These are phyloP conservation scores for Arabidopsis suecica DNA, from an alignment of 345 rosid species.

Conservation along the genomic window DNA sequence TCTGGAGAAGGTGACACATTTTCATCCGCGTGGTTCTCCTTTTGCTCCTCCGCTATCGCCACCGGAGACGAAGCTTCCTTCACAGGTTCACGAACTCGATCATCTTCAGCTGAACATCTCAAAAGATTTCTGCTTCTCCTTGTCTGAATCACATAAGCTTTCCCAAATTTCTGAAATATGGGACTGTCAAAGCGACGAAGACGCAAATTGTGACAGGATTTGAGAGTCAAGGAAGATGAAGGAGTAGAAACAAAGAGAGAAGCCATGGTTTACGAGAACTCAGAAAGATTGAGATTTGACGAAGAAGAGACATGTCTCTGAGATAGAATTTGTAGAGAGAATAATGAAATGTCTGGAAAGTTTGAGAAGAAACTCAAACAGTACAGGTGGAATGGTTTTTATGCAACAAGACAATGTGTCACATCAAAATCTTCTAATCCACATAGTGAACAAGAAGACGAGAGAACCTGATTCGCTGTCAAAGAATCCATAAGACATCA, in stretches of 20 bases:
- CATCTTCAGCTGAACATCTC: slow-evolving; percentile 52
- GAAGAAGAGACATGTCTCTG: slow-evolving; percentile 13
- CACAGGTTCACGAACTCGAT: slow-evolving; percentile 47
- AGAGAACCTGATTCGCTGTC: not conserved
- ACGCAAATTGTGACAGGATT: slow-evolving; percentile 9
- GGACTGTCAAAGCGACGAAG: slow-evolving; percentile 29
- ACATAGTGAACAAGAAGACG: not conserved
- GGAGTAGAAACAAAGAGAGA: slow-evolving; percentile 38
- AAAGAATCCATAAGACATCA: slow-evolving; percentile 9
- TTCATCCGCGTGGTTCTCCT: slow-evolving; percentile 27
- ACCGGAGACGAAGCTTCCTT: slow-evolving; percentile 49
- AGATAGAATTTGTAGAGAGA: not conserved
- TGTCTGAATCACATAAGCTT: not conserved
- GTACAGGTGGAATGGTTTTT: slow-evolving; percentile 41
- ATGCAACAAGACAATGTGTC: slow-evolving; percentile 25
- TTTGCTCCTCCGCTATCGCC: slow-evolving; percentile 52
- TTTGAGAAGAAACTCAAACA: slow-evolving; percentile 50
- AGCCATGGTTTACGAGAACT: slow-evolving; percentile 39
- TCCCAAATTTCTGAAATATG: not conserved
- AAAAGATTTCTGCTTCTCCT: slow-evolving; percentile 30
- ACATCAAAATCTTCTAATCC: slow-evolving; percentile 20
- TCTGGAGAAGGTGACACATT: slow-evolving; percentile 36
- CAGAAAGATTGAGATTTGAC: not conserved
- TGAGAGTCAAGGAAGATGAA: slow-evolving; percentile 32
- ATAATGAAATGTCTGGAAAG: slow-evolving; percentile 50